Evolutionary conservation across 441 rosid genomes (phyloP), one percentile per base, ranked within the genome.

Genomic region (Raphanus hybrid): DNA sequence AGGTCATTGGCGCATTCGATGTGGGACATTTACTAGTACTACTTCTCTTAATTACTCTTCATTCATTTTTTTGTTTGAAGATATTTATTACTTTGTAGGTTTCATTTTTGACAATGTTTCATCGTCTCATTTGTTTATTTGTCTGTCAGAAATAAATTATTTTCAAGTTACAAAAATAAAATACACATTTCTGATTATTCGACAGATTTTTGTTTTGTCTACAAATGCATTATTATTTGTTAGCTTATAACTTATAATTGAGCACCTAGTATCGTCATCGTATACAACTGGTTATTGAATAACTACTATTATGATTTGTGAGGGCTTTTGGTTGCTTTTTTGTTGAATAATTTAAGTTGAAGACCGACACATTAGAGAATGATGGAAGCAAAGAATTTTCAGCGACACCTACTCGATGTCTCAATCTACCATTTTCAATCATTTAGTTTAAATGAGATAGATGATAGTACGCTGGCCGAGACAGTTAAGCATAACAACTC

Each of bases 361-460:
- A 75, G 72, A 48, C 63, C 76, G 73, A 71, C 60, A 18, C 58
- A 55, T 57, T 57, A 64, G 72, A 45, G 39, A 71, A 71, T 65
- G 73, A 71, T 71, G 63, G 62, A 71, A 57, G 68, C 62, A 65
- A 65, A 45, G 3, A 77, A 43, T 34, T 54, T 70, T 29, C 43
- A 12, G 29, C 61, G 27, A 39, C 66, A 54, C 63, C 48, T 26
- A 39, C 26, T 39, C 50, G 8, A 39, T 39, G 70, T 27, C 41
- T 43, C 60, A 35, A 43, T 43, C 81, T 29, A 71, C 65, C 72
- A 6, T 65, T 77, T 65, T 77, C 80, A 71, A 58, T 65, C 43
- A 57, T 57, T 16, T 41, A 76, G 0, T 45, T 67, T 6, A 1
- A 52, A 35, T 35, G 8, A 35, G 2, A 35, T 35, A 7, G 1